Conservation (phyloP, 2,329 filamentous ascomycete species). For the Sclerotinia minor region DNA sequence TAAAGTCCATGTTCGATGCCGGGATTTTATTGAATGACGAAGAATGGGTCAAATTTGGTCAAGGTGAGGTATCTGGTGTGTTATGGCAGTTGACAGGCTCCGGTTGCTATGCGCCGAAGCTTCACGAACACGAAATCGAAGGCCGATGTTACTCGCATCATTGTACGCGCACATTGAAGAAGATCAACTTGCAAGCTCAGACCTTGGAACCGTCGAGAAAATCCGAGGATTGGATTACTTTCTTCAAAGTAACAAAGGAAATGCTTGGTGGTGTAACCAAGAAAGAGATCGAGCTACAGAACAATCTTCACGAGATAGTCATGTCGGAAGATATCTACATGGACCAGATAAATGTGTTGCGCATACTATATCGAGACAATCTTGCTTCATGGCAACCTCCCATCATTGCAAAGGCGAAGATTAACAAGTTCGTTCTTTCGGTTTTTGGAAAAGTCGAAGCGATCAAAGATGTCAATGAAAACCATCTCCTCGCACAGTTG, state of each 20-base stretch:
- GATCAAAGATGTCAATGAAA: slow-evolving; percentile 88
- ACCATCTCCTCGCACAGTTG: slow-evolving; percentile 85
- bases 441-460: slow-evolving; percentile 91
- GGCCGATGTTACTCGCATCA: slow-evolving; percentile 91
- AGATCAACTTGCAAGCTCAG: slow-evolving; percentile 81
- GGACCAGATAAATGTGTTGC: slow-evolving; percentile 82
- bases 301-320: slow-evolving; percentile 92
- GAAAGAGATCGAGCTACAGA: slow-evolving; percentile 91
- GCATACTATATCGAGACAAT: slow-evolving; percentile 81
- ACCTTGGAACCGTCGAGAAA: slow-evolving; percentile 67
- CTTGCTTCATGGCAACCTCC: slow-evolving; percentile 71
- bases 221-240: slow-evolving; percentile 80
- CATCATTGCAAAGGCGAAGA: slow-evolving; percentile 75
- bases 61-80: slow-evolving; percentile 79
- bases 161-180: slow-evolving; percentile 91
- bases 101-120: slow-evolving; percentile 84
- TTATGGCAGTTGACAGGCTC: slow-evolving; percentile 89
- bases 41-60: slow-evolving; percentile 95
- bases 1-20: slow-evolving; percentile 75
- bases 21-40: slow-evolving; percentile 83
- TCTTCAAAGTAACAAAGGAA: slow-evolving; percentile 80
- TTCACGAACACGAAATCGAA: slow-evolving; percentile 65
- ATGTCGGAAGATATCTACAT: slow-evolving; percentile 91
- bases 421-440: slow-evolving; percentile 75
- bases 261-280: slow-evolving; percentile 69